Conservation (phyloP, 2,329 filamentous ascomycete genomes). For the Fusarium concolor region DNA sequence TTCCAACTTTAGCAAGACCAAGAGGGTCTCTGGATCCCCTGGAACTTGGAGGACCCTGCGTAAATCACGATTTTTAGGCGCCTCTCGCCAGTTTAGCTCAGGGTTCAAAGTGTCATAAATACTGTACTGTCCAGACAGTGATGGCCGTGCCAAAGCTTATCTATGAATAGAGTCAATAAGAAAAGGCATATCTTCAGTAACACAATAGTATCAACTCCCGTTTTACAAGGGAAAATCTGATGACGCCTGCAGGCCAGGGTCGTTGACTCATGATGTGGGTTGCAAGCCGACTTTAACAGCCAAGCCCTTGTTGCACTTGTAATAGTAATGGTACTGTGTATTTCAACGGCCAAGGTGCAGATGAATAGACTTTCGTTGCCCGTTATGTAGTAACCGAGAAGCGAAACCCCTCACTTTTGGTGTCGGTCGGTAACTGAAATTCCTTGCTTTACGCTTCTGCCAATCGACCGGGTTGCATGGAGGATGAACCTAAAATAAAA, state of each 20-base stretch:
- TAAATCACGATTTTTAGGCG: constrained; percentile 11
- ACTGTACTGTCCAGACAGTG: background rate
- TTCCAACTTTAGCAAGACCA: constrained; percentile 8
- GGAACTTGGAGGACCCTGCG: constrained; percentile 34
- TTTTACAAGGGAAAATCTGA: constrained; percentile 22
- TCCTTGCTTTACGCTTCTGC: background rate
- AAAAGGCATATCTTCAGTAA: constrained; percentile 1
- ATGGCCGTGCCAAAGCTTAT: too few species aligned
- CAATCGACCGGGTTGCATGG: constrained; percentile 1
- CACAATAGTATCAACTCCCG: constrained; percentile 4
- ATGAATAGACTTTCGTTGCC: constrained; percentile 15
- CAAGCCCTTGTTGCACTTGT: background rate
- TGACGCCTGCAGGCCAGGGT: constrained; percentile 33
- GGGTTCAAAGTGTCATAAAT: too few species aligned
- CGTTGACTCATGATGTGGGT: constrained; percentile 28
- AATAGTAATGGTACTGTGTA: background rate
- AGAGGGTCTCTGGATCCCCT: constrained; percentile 33
- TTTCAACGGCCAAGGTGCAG: constrained; percentile 8
- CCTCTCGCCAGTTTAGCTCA: background rate
- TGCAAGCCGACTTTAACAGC: background rate
- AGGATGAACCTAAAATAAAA: constrained; percentile 14
- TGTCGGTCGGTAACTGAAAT: background rate
- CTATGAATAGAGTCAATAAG: background rate
- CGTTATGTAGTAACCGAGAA: background rate
- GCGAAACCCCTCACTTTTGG: constrained; percentile 4